Base-by-base conservation (phyloP, 1,284 basidiomycete genomes). In the Melampsora larici-populina region DNA sequence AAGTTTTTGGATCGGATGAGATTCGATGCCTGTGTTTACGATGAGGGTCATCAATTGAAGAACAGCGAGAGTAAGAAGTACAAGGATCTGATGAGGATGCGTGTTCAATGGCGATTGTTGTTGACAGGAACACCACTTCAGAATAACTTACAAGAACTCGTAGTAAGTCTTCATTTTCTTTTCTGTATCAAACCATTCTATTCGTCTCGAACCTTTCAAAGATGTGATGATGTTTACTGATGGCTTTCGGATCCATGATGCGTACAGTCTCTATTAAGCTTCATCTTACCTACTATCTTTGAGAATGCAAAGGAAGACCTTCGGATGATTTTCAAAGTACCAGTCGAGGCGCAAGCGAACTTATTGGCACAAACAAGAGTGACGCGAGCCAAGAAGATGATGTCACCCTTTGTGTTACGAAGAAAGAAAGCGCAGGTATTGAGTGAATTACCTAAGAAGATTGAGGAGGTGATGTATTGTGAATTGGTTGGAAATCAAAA, bases 21-120 rank as follows among this genome's bases (percentile, higher is more conserved):
- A n/a, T 98, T 96, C 90, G 90, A 96, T 80, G 87, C 87, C 66
- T 94, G 92, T 81, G 90, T 98, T 58, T 98, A 92, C 81, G 95
- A 97, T 82, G 96, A 98, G 84, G 97, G 93, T 0, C 94, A 97
- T 83, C 90, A 94, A 80, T 87, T 99, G 80, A 99, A 99, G 86
- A 99, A 97, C 84, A 94, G 93, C 83, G 91, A 94, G 81, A 96
- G 94, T 24, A 93, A 97, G 83, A 91, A 95, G 55, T 98, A 99
- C 84, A 90, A 91, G 80, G 89, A 94, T 63, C 85, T 99, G 29
- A 87, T 98, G 81, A 90, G 90, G 81, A 92, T 94, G 83, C 88
- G 90, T 29, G 91, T 93, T 0, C 88, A 89, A 69, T 99, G 96
- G 95, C 88, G 95, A 60, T 86, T 99, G 36, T 87, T 99, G 26